These are phyloP conservation scores for Rhododendron henanense DNA, from an alignment of 148 eudicot species.

Conservation along the genomic window DNA sequence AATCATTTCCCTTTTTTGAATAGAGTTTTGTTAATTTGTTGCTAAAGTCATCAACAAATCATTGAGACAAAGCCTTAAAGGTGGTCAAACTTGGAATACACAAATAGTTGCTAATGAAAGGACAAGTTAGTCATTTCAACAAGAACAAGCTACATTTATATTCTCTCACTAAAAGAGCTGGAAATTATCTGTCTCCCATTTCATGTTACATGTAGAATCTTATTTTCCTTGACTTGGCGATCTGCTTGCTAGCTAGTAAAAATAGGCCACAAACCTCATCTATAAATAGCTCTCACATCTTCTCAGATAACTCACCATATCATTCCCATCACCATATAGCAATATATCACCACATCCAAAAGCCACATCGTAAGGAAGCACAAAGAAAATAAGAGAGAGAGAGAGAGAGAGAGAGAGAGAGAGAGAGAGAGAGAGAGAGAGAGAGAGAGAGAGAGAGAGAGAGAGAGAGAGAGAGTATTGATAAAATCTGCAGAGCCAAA, in stretches of 20 bases:
- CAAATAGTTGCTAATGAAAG: background rate
- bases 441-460: too few species aligned
- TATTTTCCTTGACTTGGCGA: conserved; percentile 10
- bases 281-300: conserved; percentile 9
- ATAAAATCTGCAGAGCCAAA: background rate
- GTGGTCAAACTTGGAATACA: background rate
- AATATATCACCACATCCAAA: background rate
- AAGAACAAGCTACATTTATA: background rate
- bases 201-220: background rate
- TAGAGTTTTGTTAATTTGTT: too few species aligned
- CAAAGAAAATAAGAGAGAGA: too few species aligned
- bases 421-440: too few species aligned
- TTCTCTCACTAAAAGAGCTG: background rate
- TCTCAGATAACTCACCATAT: conserved; percentile 5
- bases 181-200: background rate
- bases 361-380: too few species aligned
- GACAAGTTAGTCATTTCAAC: background rate
- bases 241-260: background rate
- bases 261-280: background rate
- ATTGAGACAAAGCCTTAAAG: background rate
- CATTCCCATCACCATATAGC: background rate
- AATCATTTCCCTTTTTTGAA: too few species aligned
- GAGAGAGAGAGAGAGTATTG: too few species aligned
- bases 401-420: too few species aligned
- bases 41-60: background rate